A percentile compares a stretch with the other conserved stretches of the same genome.
These are phyloP conservation scores for Pichia sp. DNA, from an alignment of 1,139 yeast species.

Conservation along the genomic window DNA sequence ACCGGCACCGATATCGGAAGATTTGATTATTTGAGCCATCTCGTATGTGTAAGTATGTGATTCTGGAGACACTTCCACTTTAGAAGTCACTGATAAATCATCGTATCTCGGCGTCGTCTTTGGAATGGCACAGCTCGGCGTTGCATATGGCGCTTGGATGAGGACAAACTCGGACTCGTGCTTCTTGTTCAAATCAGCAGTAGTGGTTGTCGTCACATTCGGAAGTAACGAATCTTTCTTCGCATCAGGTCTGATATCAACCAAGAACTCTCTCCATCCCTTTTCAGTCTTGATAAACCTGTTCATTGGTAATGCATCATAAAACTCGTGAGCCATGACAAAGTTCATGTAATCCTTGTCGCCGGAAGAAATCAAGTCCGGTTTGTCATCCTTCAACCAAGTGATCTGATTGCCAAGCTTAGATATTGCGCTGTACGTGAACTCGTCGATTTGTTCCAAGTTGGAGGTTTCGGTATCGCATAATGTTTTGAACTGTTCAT, in stretches of 20 bases:
- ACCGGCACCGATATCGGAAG: conserved; percentile 48
- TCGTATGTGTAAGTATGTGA: conserved; percentile 47
- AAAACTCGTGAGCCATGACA: conserved; percentile 77
- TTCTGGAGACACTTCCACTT: conserved; percentile 73
- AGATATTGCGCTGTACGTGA: conserved; percentile 36
- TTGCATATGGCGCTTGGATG: conserved; percentile 51
- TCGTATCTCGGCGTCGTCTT: conserved; percentile 44
- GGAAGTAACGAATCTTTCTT: conserved; percentile 15
- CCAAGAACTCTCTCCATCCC: conserved; percentile 77
- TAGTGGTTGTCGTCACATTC: conserved; percentile 14
- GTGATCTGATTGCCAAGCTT: conserved; percentile 47
- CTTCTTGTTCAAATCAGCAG: conserved; percentile 8
- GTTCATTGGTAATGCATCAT: conserved; percentile 79
- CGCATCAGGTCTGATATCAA: conserved; percentile 33
- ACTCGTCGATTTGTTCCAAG: conserved; percentile 26
- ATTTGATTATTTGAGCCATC: conserved; percentile 35
- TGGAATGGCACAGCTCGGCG: conserved; percentile 60
- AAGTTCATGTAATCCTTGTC: conserved; percentile 41
- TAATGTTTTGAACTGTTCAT: conserved; percentile 46
- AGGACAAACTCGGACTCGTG: conserved; percentile 45
- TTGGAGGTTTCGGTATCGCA: conserved; percentile 31
- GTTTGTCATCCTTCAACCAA: conserved; percentile 65
- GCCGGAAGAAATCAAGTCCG: conserved; percentile 21
- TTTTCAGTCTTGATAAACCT: conserved; percentile 53
- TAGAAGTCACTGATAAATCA: conserved; percentile 47